phyloP scores from a whole-genome alignment of 805 yeast species.

The Priceomyces fermenticarens region DNA sequence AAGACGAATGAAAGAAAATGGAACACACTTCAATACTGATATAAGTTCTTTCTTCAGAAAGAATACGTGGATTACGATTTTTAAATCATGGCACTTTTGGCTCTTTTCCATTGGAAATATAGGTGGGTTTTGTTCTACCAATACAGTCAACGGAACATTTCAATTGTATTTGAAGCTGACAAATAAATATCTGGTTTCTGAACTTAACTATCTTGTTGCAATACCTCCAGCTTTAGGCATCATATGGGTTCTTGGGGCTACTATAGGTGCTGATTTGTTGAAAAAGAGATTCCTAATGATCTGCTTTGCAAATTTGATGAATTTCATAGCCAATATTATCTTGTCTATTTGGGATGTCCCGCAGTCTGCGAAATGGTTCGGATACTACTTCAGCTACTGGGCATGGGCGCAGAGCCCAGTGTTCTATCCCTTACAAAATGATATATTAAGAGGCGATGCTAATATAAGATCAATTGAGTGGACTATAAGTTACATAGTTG shows the following conservation, averaged over 20 bases:
- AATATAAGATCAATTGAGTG: slow-evolving; percentile 54
- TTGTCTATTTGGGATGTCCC: slow-evolving; percentile 61
- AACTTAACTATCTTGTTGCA: slow-evolving; percentile 49
- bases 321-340: slow-evolving; percentile 50
- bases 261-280: slow-evolving; percentile 37
- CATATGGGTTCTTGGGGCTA: slow-evolving; percentile 35
- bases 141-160: slow-evolving; percentile 41
- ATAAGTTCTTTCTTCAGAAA: slow-evolving; percentile 37
- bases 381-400: slow-evolving; percentile 56
- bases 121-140: slow-evolving; percentile 62
- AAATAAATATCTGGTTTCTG: slow-evolving; percentile 39
- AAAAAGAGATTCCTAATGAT: slow-evolving; percentile 56
- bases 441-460: slow-evolving; percentile 55
- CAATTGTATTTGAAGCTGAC: slow-evolving; percentile 26
- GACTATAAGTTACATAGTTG: slow-evolving; percentile 53
- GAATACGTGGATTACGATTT: slow-evolving; percentile 50
- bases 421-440: slow-evolving; percentile 55
- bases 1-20: slow-evolving; percentile 21
- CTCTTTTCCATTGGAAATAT: slow-evolving; percentile 52
- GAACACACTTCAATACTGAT: slow-evolving; percentile 17
- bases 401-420: slow-evolving; percentile 66
- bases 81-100: slow-evolving; percentile 60
- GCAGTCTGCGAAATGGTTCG: slow-evolving; percentile 61
- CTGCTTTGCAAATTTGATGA: slow-evolving; percentile 50
- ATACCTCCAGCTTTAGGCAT: slow-evolving; percentile 57